These are phyloP conservation scores for Fusarium staphyleae DNA, from an alignment of 2,329 filamentous ascomycete species.

Conservation along the genomic window DNA sequence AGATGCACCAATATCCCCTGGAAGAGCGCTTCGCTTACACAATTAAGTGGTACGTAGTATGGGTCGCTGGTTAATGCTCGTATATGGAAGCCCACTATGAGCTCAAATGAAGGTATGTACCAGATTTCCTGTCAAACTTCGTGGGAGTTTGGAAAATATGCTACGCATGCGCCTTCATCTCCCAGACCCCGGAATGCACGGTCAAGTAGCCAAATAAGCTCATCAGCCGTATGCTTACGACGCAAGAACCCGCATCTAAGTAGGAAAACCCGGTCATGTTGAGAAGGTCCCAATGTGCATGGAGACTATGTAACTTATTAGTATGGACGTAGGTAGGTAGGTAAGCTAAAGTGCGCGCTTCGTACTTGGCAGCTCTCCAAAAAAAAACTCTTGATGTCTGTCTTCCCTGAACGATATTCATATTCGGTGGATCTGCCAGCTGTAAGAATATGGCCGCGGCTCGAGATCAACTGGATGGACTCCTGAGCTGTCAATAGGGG, in stretches of 20 bases:
- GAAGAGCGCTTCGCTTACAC: background rate
- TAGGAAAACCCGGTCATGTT: slow-evolving; percentile 4
- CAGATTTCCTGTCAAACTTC: background rate
- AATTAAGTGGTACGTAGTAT: too few relatives aligned
- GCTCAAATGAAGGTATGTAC: slow-evolving; percentile 2
- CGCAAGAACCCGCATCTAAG: slow-evolving; percentile 13
- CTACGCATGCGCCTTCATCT: slow-evolving; percentile 1
- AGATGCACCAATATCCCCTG: background rate
- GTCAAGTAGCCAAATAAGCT: slow-evolving; percentile 28
- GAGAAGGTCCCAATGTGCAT: slow-evolving; percentile 27
- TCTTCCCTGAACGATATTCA: too few relatives aligned
- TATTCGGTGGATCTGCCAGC: background rate
- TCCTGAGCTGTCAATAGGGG: slow-evolving; percentile 1
- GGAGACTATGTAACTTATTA: slow-evolving; percentile 12
- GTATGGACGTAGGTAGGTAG: too few relatives aligned
- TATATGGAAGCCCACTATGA: background rate
- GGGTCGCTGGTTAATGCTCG: background rate
- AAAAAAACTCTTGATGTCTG: too few relatives aligned
- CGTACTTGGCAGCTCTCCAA: too few relatives aligned
- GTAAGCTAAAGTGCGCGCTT: too few relatives aligned
- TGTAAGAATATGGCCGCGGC: background rate
- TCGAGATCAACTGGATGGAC: slow-evolving; percentile 1
- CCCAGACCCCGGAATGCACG: slow-evolving; percentile 17
- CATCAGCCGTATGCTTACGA: slow-evolving; percentile 22
- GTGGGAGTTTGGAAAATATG: background rate